phyloP scores from a whole-genome alignment of 768 basidiomycete genomes.

The Collybia sordida region DNA sequence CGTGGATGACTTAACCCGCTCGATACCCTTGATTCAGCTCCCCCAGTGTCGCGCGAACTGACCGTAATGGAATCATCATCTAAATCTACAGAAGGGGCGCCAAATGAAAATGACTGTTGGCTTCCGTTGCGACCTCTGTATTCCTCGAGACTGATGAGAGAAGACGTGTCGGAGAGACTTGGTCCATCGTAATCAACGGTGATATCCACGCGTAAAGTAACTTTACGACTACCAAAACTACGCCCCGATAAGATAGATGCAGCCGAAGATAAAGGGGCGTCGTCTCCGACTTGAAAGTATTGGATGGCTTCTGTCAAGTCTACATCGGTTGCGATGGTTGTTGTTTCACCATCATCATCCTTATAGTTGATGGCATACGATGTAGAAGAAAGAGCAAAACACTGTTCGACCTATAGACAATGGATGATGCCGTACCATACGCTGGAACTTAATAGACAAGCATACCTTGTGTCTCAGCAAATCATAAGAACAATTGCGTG shows the following conservation, averaged over 20 bases:
- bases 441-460: conserved; percentile 4
- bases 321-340: conserved; percentile 60
- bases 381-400: conserved; percentile 71
- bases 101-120: conserved; percentile 52
- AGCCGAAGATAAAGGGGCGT: conserved; percentile 66
- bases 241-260: conserved; percentile 73
- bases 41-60: conserved; percentile 62
- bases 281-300: conserved; percentile 84
- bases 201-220: conserved; percentile 76
- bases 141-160: conserved; percentile 77
- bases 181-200: conserved; percentile 89
- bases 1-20: conserved; percentile 6
- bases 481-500: conserved; percentile 76
- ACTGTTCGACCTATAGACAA: conserved; percentile 70
- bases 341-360: conserved; percentile 85
- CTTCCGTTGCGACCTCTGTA: conserved; percentile 60
- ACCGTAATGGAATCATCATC: conserved; percentile 79
- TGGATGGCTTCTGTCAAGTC: conserved; percentile 86
- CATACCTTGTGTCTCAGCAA: conserved; percentile 72
- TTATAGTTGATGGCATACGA: conserved; percentile 78
- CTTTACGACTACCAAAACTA: conserved; percentile 66
- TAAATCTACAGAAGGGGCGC: conserved; percentile 39
- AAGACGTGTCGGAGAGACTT: conserved; percentile 86
- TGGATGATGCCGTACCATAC: conserved; percentile 1
- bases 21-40: conserved; percentile 8